Base-by-base conservation (phyloP, 805 yeast genomes). In the Monosporozyma aquatica region DNA sequence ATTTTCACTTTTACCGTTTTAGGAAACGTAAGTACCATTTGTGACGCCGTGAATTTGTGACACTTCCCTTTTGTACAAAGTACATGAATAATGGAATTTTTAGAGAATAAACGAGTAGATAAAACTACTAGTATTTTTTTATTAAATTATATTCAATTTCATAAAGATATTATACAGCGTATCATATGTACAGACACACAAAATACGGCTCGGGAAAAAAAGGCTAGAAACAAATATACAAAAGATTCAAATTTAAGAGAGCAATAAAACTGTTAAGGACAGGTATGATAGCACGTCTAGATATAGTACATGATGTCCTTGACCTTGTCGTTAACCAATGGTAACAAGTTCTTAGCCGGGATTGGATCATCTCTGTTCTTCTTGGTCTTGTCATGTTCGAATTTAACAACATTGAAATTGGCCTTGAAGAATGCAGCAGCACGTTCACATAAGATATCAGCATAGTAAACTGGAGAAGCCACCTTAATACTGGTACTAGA, bases 381-480 rank as follows among this genome's bases (percentile, higher is more conserved):
- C 18, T 29, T 43, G 2, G 22, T 34, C 43, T 45, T 47, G 18
- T 42, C 35, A 18, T 43, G 45, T 32, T 46, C 53, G 10, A 27
- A 32, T 30, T 43, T 46, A 15, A 36, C 45, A 11, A 47, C 30
- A 5, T 43, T 49, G 35, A 50, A 51, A 29, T 47, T 47, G 7
- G 54, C 52, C 29, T 51, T 53, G 41, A 51, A 53, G 30, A 36
- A 49, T 30, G 42, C 45, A 15, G 56, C 50, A 30, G 47, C 55
- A 43, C 54, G 51, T 15, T 48, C 51, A 49, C 55, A 53, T 26
- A 49, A 44, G 17, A 50, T 43, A 47, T 47, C 56, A 11, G 54
- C 54, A 37, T 48, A 49, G 30, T 52, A 49, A 24, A 47, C 41
- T 13, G 58, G 52, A 20, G 52, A 45, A 4, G 50, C 50, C 13